These are phyloP conservation scores for Polygonum maritimum DNA, from an alignment of 148 eudicot genomes.

Conservation along the genomic window DNA sequence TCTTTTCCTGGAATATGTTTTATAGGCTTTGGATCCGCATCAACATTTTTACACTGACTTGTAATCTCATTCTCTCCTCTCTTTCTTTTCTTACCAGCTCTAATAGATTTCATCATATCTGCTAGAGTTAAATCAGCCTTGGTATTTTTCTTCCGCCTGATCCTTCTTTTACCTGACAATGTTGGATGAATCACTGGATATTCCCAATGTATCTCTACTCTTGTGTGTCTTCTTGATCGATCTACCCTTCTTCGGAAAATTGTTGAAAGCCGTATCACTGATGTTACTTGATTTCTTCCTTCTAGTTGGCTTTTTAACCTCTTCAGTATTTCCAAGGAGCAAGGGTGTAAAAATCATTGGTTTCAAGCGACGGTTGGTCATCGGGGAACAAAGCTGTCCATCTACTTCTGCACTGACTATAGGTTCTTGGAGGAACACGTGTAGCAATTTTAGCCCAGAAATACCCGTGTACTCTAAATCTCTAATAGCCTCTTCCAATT, in stretches of 20 bases:
- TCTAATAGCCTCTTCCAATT: conserved; percentile 51
- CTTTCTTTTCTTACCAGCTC: conserved; percentile 1
- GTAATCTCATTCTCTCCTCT: neutral
- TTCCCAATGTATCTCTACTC: conserved; percentile 14
- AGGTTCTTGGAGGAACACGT: conserved; percentile 66
- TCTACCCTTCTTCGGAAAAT: conserved; percentile 19
- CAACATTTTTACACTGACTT: neutral
- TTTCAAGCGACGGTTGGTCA: conserved; percentile 64
- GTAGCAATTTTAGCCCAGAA: conserved; percentile 79
- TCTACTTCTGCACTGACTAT: conserved; percentile 81
- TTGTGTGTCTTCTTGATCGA: conserved; percentile 25
- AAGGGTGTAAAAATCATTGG: conserved; percentile 51
- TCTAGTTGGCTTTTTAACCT: conserved; percentile 14
- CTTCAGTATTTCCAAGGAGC: conserved; percentile 18
- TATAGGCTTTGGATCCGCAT: neutral
- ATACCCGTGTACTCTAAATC: conserved; percentile 51
- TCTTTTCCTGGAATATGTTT: neutral
- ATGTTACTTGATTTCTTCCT: conserved; percentile 4
- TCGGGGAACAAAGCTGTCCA: conserved; percentile 61
- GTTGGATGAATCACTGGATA: conserved; percentile 10
- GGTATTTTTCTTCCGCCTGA: conserved; percentile 7
- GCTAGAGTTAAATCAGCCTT: conserved; percentile 13
- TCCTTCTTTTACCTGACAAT: neutral
- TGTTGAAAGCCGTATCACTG: conserved; percentile 13
- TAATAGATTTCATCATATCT: conserved; percentile 9